Base-by-base conservation (phyloP, 1,284 basidiomycete species). In the Ustilago bromivora region DNA sequence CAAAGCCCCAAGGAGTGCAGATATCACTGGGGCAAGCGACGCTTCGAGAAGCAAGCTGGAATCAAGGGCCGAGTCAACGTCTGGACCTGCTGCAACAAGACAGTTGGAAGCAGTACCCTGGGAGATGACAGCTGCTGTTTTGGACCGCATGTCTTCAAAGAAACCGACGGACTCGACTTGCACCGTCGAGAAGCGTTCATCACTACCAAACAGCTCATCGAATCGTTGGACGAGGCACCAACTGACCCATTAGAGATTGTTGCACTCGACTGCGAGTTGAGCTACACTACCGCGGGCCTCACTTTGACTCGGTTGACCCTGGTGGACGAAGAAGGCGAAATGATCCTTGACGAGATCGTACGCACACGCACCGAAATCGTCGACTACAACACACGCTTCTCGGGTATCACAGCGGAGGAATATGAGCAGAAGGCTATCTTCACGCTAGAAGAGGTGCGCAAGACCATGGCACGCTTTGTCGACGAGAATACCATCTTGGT, bases 81-180 rank as follows among this genome's bases (percentile, higher is more conserved):
- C 2, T 85, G 83, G 83, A 77, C 66, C 8, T 85, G 84, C 69
- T 85, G 84, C 57, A 75, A 61, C 36, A 73, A 76, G 61, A 57
- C 66, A 28, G 80, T 81, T 1, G 83, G 82, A 12, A 52, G 62
- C 38, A 70, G 64, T 46, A 66, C 69, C 23, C 66, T 79, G 1
- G 80, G 78, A 31, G 76, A 81, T 38, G 75, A 76, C 43, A 73
- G 80, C 35, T 83, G 82, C 58, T 76, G 78, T 2, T 71, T 72
- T 11, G 82, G 82, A 7, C 83, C 83, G 4, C 84, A 85, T 65
- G 83, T 84, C 4, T 85, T 83, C 74, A 84, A 84, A 43, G 82
- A 83, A 57, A 83, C 82, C 17, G 41, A 49, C 1, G 67, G 62
- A 1, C 61, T 71, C 34, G 74, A 75, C 13, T 55, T 85, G 55